Base-by-base conservation (phyloP, 345 rosid genomes). In the Tarenaya hassleriana region DNA sequence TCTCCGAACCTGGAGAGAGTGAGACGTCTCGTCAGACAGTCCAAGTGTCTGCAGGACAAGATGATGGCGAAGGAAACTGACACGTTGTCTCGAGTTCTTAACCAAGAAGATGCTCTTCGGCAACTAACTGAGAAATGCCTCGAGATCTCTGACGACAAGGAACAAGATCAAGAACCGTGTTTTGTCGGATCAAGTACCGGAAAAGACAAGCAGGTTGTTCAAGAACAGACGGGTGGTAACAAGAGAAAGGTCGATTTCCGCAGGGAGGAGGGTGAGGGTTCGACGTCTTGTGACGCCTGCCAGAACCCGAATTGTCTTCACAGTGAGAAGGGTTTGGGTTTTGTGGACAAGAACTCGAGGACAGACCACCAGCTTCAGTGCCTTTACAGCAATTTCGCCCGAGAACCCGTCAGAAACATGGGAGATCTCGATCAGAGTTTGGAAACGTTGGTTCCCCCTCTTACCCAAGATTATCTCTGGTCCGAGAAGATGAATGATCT, bases 11-110 rank as follows among this genome's bases (percentile, higher is more conserved):
- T 72, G 27, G 66, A 50, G 14, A 55, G 60, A 41, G 66, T 77
- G 48, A 64, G 80, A 29, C 66, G 74, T 27, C 63, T 84, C 5
- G 87, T 81, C 51, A 69, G 12, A 12, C 80, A 78, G 16, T 88
- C 94, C 0, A 88, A 84, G 64, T 69, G 73, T 21, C 54, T 88
- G 42, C 88, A 79, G 35, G 81, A 77, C 18, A 84, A 82, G 61
- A 88, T 79, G 90, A 73, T 76, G 7, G 82, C 84, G 3, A 75
- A 67, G 60, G 94, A 84, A 35, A 75, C 70, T 0, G 52, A 56
- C 9, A 74, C 73, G 51, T 79, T 89, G 87, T 74, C 82, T 31
- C 71, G 56, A 58, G 79, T 81, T 0, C 60, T 83, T 10, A 65
- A 69, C 42, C 83, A 75, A 49, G 96, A 81, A 63, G 83, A 83